A percentile compares a stretch with the other conserved stretches of the same genome.
phyloP scores from a whole-genome alignment of 352 stramenopile species.

The Plasmopara halstedii region DNA sequence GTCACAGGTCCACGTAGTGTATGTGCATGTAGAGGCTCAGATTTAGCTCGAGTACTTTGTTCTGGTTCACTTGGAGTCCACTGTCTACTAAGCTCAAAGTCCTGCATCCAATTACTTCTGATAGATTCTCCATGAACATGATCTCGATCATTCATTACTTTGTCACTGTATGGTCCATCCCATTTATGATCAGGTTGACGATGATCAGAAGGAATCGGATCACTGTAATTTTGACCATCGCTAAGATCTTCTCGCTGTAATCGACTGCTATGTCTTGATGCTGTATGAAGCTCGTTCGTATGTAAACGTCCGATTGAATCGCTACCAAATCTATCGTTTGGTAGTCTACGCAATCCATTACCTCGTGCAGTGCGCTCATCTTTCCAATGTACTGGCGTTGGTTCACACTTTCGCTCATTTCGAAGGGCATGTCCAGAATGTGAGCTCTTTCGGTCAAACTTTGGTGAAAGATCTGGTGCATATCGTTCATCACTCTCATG shows the following conservation, averaged over 20 bases:
- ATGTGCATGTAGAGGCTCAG: conserved; percentile 13
- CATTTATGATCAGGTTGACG: conserved; percentile 10
- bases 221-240: conserved; percentile 10
- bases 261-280: conserved; percentile 7
- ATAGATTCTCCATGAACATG: conserved; percentile 2
- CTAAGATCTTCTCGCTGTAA: conserved; percentile 15
- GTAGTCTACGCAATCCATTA: conserved; percentile 6
- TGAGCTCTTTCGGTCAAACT: conserved; percentile 13
- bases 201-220: conserved; percentile 10
- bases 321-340: conserved; percentile 10
- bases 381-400: conserved; percentile 7
- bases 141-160: background rate
- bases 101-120: conserved; percentile 6
- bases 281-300: conserved; percentile 11
- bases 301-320: conserved; percentile 13
- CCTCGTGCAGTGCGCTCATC: conserved; percentile 6
- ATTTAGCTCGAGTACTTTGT: conserved; percentile 6
- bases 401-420: conserved; percentile 16
- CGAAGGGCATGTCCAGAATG: conserved; percentile 12
- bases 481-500: conserved; percentile 21
- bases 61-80: conserved; percentile 7
- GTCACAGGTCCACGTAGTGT: conserved; percentile 19
- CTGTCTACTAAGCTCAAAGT: conserved; percentile 5
- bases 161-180: conserved; percentile 5
- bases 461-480: conserved; percentile 18